Evolutionary conservation across 495 filamentous ascomycete genomes (phyloP).

Genomic region (Hypoxylon fragiforme): DNA sequence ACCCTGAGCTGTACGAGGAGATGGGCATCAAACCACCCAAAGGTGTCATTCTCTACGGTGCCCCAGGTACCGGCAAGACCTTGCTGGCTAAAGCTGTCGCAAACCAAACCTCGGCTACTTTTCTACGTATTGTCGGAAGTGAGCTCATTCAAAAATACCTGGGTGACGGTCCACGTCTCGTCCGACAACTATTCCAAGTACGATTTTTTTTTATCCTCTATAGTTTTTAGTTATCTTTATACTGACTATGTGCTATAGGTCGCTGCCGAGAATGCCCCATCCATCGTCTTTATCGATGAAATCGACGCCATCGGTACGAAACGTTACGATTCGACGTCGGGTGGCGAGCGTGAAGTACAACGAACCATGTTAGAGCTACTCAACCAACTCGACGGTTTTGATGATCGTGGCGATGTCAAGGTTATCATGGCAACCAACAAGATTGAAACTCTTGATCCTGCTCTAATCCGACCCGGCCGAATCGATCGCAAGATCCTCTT

Average conservation of each 20-base stretch:
- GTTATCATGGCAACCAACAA: constrained; percentile 99
- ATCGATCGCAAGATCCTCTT: constrained; percentile 99
- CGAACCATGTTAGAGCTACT: constrained; percentile 98
- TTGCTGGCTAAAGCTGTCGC: constrained; percentile 96
- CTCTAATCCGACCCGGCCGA: constrained; percentile 93
- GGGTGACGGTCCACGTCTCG: constrained; percentile 91
- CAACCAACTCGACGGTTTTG: constrained; percentile 98
- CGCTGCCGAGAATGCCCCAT: constrained; percentile 92
- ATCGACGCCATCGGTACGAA: constrained; percentile 99
- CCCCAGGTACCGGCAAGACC: constrained; percentile 96
- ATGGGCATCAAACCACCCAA: constrained; percentile 99
- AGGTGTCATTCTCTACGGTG: constrained; percentile 98
- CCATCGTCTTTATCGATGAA: constrained; percentile 99
- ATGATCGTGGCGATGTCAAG: constrained; percentile 98
- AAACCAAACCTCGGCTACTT: constrained; percentile 97
- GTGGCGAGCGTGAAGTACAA: constrained; percentile 96
- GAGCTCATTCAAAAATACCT: constrained; percentile 99
- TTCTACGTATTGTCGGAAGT: constrained; percentile 95
- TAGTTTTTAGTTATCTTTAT: not conserved
- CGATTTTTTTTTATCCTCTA: constrained; percentile 4
- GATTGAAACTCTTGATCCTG: constrained; percentile 96
- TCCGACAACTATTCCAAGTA: constrained; percentile 94
- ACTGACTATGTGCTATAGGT: constrained; percentile 64
- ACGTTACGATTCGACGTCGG: constrained; percentile 96
- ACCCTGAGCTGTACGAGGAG: constrained; percentile 98